Percentiles rank a stretch among this genome's conserved stretches.
Evolutionary conservation across 805 yeast genomes (phyloP).

Genomic region (Maudiozyma pseudohumilis): DNA sequence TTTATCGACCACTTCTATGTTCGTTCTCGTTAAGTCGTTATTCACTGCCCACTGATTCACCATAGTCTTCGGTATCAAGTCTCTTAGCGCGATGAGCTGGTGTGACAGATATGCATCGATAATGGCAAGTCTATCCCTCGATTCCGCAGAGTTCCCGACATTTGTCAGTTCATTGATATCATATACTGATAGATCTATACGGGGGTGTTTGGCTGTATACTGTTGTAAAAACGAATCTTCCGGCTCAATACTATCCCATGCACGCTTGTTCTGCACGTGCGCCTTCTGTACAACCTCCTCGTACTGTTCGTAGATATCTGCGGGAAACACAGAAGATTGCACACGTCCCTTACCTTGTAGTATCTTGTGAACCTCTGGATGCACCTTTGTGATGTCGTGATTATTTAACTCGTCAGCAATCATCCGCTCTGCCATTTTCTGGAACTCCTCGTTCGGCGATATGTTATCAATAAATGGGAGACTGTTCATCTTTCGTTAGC

Average conservation of each 20-base stretch:
- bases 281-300: constrained; percentile 1
- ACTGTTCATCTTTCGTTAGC: constrained; percentile 7
- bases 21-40: constrained; percentile 28
- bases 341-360: background rate
- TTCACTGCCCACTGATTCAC: constrained; percentile 31
- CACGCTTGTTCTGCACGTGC: constrained; percentile 4
- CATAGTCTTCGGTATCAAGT: constrained; percentile 27
- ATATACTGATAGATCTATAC: constrained; percentile 30
- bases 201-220: constrained; percentile 8
- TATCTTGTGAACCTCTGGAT: background rate
- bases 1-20: constrained; percentile 22
- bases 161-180: constrained; percentile 4
- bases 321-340: background rate
- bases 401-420: constrained; percentile 1
- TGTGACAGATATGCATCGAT: constrained; percentile 25
- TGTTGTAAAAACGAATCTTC: constrained; percentile 7
- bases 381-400: background rate
- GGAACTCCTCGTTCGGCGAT: background rate
- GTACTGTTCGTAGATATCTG: background rate
- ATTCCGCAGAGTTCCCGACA: constrained; percentile 3
- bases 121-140: constrained; percentile 13
- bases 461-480: constrained; percentile 11
- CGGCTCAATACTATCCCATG: background rate
- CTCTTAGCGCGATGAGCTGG: constrained; percentile 30
- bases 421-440: constrained; percentile 7